Base-by-base conservation (phyloP, 2,329 filamentous ascomycete species). In the Onygenales sp. region DNA sequence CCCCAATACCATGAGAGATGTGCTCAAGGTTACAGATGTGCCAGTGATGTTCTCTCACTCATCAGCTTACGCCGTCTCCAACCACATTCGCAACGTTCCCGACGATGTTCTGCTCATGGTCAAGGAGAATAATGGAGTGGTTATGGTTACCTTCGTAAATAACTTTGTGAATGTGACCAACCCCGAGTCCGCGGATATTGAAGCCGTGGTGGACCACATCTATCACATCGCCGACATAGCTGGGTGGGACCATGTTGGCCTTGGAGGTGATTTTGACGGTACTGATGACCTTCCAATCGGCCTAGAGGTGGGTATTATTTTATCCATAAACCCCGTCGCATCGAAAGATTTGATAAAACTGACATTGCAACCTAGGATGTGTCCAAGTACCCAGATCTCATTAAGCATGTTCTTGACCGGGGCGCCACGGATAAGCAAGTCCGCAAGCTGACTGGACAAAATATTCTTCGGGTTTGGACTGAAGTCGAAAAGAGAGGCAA, bases 101-200 rank as follows among this genome's bases (percentile, higher is more conserved):
- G 71, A 75, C 42, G 69, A 71, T 44, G 66, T 75, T 2, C 59
- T 74, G 2, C 57, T 63, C 4, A 56, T 57, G 2, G 57, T 75
- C 0, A 65, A 64, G 34, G 54, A 61, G 2, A 75, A 74, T 32
- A 61, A 65, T 1, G 71, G 73, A 0, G 62, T 75, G 8, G 61
- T 74, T 7, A 74, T 74, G 71, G 63, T 68, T 0, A 65, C 66
- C 0, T 73, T 73, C 42, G 62, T 71, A n/a, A 66, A 66, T 13
- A 50, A 56, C 62, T 51, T 68, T 60, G 51, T 66, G 56, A 57
- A 63, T 58, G 54, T 63, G 58, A 17, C 62, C 11, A 46, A 63
- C 51, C 62, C 64, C 11, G 60, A 65, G 39, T 62, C 63, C 34
- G 66, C 63, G 10, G 68, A 62, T 2, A 63, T 70, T 42, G 59